Evolutionary conservation across 2,329 filamentous ascomycete genomes (phyloP).

Genomic region (Alternaria ethzedia): DNA sequence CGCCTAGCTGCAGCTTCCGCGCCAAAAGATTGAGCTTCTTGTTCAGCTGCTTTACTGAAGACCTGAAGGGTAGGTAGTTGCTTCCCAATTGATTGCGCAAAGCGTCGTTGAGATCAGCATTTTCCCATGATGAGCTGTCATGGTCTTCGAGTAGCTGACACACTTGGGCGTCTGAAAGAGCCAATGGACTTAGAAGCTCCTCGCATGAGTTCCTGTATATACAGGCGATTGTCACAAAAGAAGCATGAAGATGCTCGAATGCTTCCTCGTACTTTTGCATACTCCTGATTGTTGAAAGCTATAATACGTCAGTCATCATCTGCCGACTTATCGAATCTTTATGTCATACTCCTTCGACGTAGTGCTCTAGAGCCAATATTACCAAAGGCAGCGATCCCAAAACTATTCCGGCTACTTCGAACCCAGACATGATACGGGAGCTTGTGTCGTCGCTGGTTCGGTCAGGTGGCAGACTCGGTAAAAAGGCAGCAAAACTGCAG

Average conservation of each 20-base stretch:
- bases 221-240: not conserved
- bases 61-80: not conserved
- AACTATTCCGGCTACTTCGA: not conserved
- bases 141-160: not conserved
- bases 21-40: not conserved
- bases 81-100: not conserved
- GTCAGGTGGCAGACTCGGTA: not conserved
- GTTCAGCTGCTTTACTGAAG: not conserved
- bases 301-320: not conserved
- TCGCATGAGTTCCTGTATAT: not conserved
- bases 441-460: not conserved
- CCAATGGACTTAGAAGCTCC: not conserved
- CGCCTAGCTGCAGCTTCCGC: not conserved
- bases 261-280: not conserved
- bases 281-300: not conserved
- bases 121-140: not conserved
- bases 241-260: not conserved
- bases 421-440: not conserved
- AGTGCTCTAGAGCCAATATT: not conserved
- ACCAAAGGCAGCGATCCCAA: not conserved
- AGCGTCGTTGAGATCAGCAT: not conserved
- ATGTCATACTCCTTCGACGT: not conserved
- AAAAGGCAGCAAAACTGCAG: too few species aligned
- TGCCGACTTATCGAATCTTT: not conserved
- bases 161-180: not conserved